These are phyloP conservation scores for Colletotrichum sp. DNA, from an alignment of 2,329 filamentous ascomycete genomes.

Conservation along the genomic window DNA sequence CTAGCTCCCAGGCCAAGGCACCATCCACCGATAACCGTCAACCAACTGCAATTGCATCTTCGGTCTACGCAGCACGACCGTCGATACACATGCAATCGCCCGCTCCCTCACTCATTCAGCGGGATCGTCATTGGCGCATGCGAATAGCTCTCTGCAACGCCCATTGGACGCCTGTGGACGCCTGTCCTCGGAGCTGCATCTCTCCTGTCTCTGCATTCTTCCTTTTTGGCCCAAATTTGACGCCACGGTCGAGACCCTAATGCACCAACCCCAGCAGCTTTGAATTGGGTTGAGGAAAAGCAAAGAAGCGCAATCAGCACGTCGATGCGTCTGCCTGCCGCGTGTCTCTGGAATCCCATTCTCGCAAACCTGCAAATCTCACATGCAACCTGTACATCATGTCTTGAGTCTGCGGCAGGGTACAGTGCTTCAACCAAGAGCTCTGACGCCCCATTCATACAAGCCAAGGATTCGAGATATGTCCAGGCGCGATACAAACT, in stretches of 20 bases:
- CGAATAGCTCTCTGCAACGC: not conserved
- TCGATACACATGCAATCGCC: not conserved
- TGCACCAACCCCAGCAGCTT: constrained; percentile 7
- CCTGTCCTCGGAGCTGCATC: constrained; percentile 7
- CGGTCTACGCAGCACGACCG: not conserved
- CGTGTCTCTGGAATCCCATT: not conserved
- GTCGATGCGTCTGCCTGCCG: not conserved
- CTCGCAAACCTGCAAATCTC: not conserved
- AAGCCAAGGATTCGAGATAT: not conserved
- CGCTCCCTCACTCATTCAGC: not conserved
- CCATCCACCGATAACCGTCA: not conserved
- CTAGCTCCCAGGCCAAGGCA: not conserved
- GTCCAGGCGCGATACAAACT: not conserved
- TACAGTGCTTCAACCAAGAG: not conserved
- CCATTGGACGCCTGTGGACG: constrained; percentile 3
- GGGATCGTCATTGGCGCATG: not conserved
- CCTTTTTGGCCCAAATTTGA: constrained; percentile 3
- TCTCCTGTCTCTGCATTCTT: constrained; percentile 16
- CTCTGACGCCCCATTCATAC: not conserved
- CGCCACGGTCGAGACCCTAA: constrained; percentile 10
- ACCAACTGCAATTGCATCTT: not conserved
- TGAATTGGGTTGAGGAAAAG: not conserved
- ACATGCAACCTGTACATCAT: not conserved
- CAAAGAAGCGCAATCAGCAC: not conserved
- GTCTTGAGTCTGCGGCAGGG: not conserved